Conservation (phyloP, 2,329 filamentous ascomycete species). For the Colletotrichum sp. region DNA sequence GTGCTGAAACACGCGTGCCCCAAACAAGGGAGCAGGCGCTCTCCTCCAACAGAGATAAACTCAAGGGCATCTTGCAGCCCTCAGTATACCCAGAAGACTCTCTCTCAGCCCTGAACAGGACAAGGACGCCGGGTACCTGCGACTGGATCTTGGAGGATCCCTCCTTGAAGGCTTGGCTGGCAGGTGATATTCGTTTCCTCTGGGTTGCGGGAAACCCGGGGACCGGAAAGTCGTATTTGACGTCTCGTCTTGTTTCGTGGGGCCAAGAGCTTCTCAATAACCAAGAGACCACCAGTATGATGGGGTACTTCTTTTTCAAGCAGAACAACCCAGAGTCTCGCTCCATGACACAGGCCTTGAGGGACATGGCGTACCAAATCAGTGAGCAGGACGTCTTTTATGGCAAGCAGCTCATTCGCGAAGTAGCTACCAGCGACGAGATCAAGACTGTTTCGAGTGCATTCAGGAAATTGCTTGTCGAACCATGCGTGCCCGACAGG, state of each 20-base stretch:
- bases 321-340: slow-evolving; percentile 51
- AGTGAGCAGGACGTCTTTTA: slow-evolving; percentile 50
- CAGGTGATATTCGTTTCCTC: slow-evolving; percentile 41
- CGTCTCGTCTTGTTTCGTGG: slow-evolving; percentile 48
- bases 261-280: slow-evolving; percentile 33
- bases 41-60: slow-evolving; percentile 37
- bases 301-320: slow-evolving; percentile 55
- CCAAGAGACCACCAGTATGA: slow-evolving; percentile 22
- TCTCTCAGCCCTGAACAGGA: slow-evolving; percentile 44
- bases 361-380: slow-evolving; percentile 52
- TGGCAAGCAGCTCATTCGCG: slow-evolving; percentile 42
- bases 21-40: slow-evolving; percentile 32
- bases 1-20: slow-evolving; percentile 31
- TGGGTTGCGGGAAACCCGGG: slow-evolving; percentile 51
- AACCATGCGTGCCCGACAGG: slow-evolving; percentile 39
- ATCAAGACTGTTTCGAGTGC: slow-evolving; percentile 49
- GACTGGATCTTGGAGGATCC: slow-evolving; percentile 50
- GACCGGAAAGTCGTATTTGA: slow-evolving; percentile 52
- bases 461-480: slow-evolving; percentile 44
- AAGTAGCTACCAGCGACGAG: slow-evolving; percentile 40
- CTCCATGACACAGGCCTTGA: slow-evolving; percentile 48
- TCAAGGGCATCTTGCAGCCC: slow-evolving; percentile 45
- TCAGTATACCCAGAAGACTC: slow-evolving; percentile 48
- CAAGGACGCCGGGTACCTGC: slow-evolving; percentile 45
- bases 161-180: slow-evolving; percentile 42